These are phyloP conservation scores for Entomortierella lignicola DNA, from an alignment of 192 early-diverging fungal species.

Conservation along the genomic window DNA sequence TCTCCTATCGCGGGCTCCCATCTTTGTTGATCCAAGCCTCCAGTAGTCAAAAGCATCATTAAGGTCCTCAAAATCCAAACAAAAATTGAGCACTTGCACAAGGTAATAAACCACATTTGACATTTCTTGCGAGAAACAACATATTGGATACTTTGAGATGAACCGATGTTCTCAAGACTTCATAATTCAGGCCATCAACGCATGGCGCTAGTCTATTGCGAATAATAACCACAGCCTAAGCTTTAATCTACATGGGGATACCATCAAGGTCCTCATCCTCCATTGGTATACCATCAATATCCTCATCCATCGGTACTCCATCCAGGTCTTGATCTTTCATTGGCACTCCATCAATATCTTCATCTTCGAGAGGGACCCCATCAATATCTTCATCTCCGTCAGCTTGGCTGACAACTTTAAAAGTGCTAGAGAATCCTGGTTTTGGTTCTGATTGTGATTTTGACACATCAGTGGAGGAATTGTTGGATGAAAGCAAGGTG, in stretches of 20 bases:
- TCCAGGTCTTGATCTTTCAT: conserved; percentile 58
- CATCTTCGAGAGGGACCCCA: conserved; percentile 12
- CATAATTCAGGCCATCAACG: no score
- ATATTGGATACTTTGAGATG: no score
- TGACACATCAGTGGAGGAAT: conserved; percentile 3
- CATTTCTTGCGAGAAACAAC: no score
- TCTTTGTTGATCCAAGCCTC: no score
- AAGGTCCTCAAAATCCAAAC: no score
- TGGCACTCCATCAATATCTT: conserved; percentile 40
- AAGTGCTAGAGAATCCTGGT: not conserved
- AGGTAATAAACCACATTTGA: no score
- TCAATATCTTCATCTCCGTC: conserved; percentile 30
- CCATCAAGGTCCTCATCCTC: conserved; percentile 30
- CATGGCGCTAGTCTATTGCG: no score
- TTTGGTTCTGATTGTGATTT: not conserved
- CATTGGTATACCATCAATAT: conserved; percentile 56
- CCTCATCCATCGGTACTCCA: conserved; percentile 54
- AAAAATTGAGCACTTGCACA: no score
- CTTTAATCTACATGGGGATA: conserved; percentile 1
- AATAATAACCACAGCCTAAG: no score
- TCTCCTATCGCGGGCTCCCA: no score
- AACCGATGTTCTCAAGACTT: no score
- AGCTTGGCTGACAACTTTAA: not conserved
- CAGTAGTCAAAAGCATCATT: no score
- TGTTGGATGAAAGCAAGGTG: conserved; percentile 15